phyloP scores from a whole-genome alignment of 2,329 filamentous ascomycete genomes.

The Botryotinia narcissicola region DNA sequence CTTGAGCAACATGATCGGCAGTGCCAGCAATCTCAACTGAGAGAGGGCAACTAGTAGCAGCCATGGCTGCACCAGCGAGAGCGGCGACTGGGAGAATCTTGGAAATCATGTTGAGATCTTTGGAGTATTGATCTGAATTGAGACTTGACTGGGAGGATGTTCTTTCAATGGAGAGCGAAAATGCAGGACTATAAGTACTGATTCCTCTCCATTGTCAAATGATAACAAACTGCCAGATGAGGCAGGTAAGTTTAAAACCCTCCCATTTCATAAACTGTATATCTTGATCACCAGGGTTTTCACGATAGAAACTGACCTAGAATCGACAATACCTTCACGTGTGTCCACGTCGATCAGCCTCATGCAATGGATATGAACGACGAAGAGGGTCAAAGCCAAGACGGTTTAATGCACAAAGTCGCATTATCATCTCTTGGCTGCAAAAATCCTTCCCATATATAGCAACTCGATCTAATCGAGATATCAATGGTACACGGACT shows the following conservation, averaged over 20 bases:
- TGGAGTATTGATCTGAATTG: background rate
- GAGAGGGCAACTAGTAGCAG: slow-evolving; percentile 30
- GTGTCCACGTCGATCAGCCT: background rate
- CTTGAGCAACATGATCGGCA: slow-evolving; percentile 27
- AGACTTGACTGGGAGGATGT: background rate
- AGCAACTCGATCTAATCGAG: background rate
- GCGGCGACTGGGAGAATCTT: slow-evolving; percentile 29
- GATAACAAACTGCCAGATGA: slow-evolving; percentile 3
- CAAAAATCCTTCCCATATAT: background rate
- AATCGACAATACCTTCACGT: background rate
- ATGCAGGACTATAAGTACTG: slow-evolving; percentile 3
- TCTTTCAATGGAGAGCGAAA: background rate
- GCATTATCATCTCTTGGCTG: background rate
- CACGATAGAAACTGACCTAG: background rate
- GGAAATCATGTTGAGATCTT: slow-evolving; percentile 27
- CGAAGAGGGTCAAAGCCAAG: slow-evolving; percentile 2
- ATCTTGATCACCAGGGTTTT: background rate
- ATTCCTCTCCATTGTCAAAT: background rate
- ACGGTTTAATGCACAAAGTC: background rate
- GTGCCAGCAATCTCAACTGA: slow-evolving; percentile 28
- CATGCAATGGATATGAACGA: background rate
- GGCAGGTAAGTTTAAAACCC: background rate
- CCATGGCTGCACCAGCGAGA: slow-evolving; percentile 28
- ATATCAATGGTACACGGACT: background rate
- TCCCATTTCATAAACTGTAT: background rate